Evolutionary conservation across 495 filamentous ascomycete genomes (phyloP), one percentile per base, ranked within the genome.

Genomic region (Durotheca rogersii): DNA sequence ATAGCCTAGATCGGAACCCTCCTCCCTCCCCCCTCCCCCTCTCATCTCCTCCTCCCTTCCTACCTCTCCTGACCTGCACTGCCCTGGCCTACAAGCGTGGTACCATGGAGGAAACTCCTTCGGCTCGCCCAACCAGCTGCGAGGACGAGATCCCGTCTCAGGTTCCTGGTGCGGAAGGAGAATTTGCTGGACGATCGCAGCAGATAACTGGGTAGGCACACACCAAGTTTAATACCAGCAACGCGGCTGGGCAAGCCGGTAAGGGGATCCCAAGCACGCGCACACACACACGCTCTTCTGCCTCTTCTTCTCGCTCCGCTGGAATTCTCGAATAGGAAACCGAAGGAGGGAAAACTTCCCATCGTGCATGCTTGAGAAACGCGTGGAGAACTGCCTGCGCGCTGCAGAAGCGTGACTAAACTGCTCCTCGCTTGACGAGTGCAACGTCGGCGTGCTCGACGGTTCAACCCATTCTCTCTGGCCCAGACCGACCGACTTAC

Each of bases 61-160:
- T n/a, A n/a, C n/a, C n/a, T 51, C 50, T 27, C 34, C 21, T 43
- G 19, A 39, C 18, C 36, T 16, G 27, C 38, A 27, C 45, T 58
- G 25, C 55, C 55, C 49, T 49, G 53, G 49, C n/a, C n/a, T n/a
- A n/a, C n/a, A 53, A 49, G 55, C 56, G 49, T 29, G 12, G 56
- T 59, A 46, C 45, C 50, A 50, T 5, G 45, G 43, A 17, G 21
- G 31, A 23, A 29, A 29, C 33, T 42, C 18, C 2, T 10, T 31
- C 41, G 50, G 56, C 35, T 54, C 46, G 16, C 3, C 56, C 56
- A 59, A 59, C 50, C 50, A 54, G 41, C 35, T 37, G 33, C 18
- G 30, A 41, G 35, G 36, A 25, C 27, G 1, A 25, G 17, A 39
- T 33, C 38, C 39, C 34, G 48, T 33, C 14, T 44, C n/a, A n/a